Percentiles rank a stretch among this genome's conserved stretches.
Conservation (phyloP, 768 basidiomycete genomes). For the Boletus sp. region DNA sequence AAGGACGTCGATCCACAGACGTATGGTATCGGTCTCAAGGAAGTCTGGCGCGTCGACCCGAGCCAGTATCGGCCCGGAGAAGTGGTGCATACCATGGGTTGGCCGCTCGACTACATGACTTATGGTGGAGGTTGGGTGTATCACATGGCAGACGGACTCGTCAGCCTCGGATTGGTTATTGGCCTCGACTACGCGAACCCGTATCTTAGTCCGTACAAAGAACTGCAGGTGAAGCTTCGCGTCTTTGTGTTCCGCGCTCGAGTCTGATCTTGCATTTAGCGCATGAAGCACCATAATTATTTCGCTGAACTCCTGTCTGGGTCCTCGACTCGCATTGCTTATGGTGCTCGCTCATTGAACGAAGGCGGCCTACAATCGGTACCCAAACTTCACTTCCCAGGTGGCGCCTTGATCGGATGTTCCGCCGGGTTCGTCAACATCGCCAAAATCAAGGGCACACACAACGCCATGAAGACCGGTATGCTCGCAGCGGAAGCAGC, state of each 20-base stretch:
- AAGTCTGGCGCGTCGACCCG: slow-evolving; percentile 88
- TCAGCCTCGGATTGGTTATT: slow-evolving; percentile 87
- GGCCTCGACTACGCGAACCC: slow-evolving; percentile 96
- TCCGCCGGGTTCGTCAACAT: slow-evolving; percentile 96
- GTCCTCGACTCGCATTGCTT: slow-evolving; percentile 74
- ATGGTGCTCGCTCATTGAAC: slow-evolving; percentile 86
- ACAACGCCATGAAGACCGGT: slow-evolving; percentile 98
- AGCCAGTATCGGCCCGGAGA: slow-evolving; percentile 61
- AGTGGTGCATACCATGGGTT: slow-evolving; percentile 93
- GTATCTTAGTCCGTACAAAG: slow-evolving; percentile 86
- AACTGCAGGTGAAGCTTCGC: slow-evolving; percentile 71
- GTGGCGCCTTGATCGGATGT: slow-evolving; percentile 93
- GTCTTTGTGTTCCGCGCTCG: not conserved
- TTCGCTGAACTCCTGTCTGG: slow-evolving; percentile 79
- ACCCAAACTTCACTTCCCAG: slow-evolving; percentile 85
- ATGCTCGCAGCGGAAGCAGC: slow-evolving; percentile 95
- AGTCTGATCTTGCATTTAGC: slow-evolving; percentile 35
- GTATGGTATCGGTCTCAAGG: slow-evolving; percentile 94
- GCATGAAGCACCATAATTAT: slow-evolving; percentile 97
- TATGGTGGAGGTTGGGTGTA: slow-evolving; percentile 91
- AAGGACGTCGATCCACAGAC: slow-evolving; percentile 78
- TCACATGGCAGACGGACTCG: slow-evolving; percentile 91
- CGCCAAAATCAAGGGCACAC: slow-evolving; percentile 97
- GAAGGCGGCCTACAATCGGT: slow-evolving; percentile 94
- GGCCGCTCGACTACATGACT: slow-evolving; percentile 80